Base-by-base conservation (phyloP, 306 rosid species). In the Vigna nakashimae region DNA sequence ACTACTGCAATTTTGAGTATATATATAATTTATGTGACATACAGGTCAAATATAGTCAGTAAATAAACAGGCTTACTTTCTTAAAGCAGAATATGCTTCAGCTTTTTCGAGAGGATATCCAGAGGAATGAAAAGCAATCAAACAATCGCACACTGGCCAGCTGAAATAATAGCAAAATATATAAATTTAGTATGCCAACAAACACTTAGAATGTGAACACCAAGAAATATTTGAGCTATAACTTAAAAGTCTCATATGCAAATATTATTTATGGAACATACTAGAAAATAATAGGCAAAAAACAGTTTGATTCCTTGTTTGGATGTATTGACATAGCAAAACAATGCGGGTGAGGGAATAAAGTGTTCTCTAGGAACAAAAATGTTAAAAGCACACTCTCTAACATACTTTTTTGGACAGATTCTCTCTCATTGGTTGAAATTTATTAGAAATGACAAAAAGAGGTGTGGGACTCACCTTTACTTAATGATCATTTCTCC, bases 41-140 rank as follows among this genome's bases (percentile, higher is more conserved):
- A 32, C 38, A 55, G 67, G 80, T 72, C 53, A 75, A 76, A 72
- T 63, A 63, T 9, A 78, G 64, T 52, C 53, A 30, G 57, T 42
- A 75, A 53, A 69, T 46, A 70, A n/a, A 76, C 62, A 72, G 80
- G 66, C 98, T 92, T 88, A 94, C 98, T 88, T 94, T 84, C 94
- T 86, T 80, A 94, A 77, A 80, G 92, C 87, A 57, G 97, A 92
- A 79, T 94, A 94, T 67, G 96, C 89, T 84, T 92, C 90, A 14
- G 91, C 98, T 89, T 94, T 94, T 65, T 92, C 91, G 16, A 94
- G 90, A 80, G 98, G 97, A 89, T 92, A 94, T 69, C 97, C 98
- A 77, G 86, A 81, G 85, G 98, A 92, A 86, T 92, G 85, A 76
- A 94, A 94, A 83, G 97, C 97, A 84, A 94, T 92, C 93, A 94